These are phyloP conservation scores for Endocalyx cinctus DNA, from an alignment of 2,329 filamentous ascomycete genomes.

Conservation along the genomic window DNA sequence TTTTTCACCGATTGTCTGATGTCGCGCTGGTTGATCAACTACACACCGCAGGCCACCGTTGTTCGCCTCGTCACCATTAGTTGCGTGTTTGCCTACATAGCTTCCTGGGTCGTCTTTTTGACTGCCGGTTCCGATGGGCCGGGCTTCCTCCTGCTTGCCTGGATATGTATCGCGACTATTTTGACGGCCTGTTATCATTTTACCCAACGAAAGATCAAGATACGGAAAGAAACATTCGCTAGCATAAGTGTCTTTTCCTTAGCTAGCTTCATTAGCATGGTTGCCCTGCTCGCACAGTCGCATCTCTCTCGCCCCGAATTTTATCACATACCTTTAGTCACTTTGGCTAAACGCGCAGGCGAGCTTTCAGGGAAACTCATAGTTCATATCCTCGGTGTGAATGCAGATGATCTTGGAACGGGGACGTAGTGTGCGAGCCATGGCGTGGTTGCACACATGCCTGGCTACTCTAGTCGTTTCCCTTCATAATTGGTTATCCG, in stretches of 20 bases:
- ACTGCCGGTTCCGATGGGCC: slow-evolving; percentile 67
- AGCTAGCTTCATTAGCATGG: slow-evolving; percentile 72
- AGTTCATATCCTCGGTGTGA: slow-evolving; percentile 23
- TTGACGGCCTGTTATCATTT: slow-evolving; percentile 72
- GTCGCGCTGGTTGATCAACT: slow-evolving; percentile 82
- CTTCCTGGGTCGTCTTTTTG: slow-evolving; percentile 66
- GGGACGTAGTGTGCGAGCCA: too few relatives aligned
- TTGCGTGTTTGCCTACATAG: slow-evolving; percentile 69
- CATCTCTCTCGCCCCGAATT: slow-evolving; percentile 60
- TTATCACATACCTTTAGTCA: slow-evolving; percentile 36
- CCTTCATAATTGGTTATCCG: too few relatives aligned
- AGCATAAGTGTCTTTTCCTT: slow-evolving; percentile 75
- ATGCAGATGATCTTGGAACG: too few relatives aligned
- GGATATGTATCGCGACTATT: slow-evolving; percentile 72
- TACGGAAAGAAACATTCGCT: slow-evolving; percentile 72
- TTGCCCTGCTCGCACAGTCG: slow-evolving; percentile 61
- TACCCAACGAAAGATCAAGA: slow-evolving; percentile 73
- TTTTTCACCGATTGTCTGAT: slow-evolving; percentile 83
- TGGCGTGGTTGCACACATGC: too few relatives aligned
- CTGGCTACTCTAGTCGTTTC: too few relatives aligned
- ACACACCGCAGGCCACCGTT: slow-evolving; percentile 75
- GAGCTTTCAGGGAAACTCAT: slow-evolving; percentile 16
- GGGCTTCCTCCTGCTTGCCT: slow-evolving; percentile 67
- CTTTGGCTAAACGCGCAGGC: slow-evolving; percentile 14
- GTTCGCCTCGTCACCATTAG: slow-evolving; percentile 74